Evolutionary conservation across 2,329 filamentous ascomycete species (phyloP), one percentile per base, ranked within the genome.

Genomic region (Ilyonectria destructans): DNA sequence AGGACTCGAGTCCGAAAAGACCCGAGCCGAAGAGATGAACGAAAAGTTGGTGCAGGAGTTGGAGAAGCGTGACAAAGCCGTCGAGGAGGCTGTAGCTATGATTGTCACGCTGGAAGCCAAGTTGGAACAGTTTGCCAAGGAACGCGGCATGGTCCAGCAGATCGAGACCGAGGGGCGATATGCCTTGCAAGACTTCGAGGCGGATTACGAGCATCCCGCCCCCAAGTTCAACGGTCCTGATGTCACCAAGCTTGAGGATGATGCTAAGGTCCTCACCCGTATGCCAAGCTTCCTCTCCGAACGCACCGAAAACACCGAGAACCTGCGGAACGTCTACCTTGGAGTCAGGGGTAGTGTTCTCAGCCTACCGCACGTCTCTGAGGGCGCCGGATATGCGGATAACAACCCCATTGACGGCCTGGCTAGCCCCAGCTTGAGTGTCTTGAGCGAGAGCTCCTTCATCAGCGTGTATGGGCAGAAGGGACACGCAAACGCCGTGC

Each of bases 21-120:
- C 79, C 4, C 87, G 90, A 73, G 75, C 89, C 58, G 84, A 87
- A 65, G 85, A 88, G 17, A 84, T 90, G 70, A 91, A 91, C 68
- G 86, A 89, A 19, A 83, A 85, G 68, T 80, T 93, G 37, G 75
- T 90, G 21, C 78, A 81, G 3, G 90, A 93, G 77, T 76, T 93
- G 60, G 89, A 92, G 70, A 90, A 90, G 80, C 85, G 91, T 19
- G 92, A 94, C 78, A 90, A 90, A 75, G 92, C 91, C 5, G 85
- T 94, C 2, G 89, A 91, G 69, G 91, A 94, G 74, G 92, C 92
- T 4, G 90, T 93, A 6, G 84, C 86, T 31, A 89, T 93, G 83
- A 94, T 94, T 70, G 87, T 92, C 58, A 83, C 84, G 26, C 81
- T 93, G 17, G 91, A 94, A 76, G 86, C 88, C 6, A 85, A 85